Evolutionary conservation across 1,284 basidiomycete species (phyloP), one percentile per base, ranked within the genome.

Genomic region (Polyporus tsugae): DNA sequence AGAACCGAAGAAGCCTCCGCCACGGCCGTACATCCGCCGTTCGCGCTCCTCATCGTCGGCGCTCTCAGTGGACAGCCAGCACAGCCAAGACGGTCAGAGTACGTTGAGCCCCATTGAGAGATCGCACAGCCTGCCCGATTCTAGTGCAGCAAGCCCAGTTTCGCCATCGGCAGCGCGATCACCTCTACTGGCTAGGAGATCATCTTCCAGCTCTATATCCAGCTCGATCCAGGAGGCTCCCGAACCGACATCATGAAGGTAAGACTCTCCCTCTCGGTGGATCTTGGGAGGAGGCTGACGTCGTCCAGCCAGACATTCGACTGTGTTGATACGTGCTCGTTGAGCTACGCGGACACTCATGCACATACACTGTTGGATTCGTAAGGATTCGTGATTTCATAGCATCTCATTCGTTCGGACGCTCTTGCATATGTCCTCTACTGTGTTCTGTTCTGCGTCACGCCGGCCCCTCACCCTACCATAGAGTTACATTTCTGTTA

Each of bases 11-110:
- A 88, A 86, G 71, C 83, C 84, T 3, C 76, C 83, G 0, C 86
- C 88, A 0, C 81, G 84, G 25, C 86, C 87, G 4, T 91, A 91
- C 72, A 78, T 91, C 38, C 82, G 89, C 4, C 84, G 88, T 5
- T 79, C 82, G 25, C 82, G 85, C 35, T 84, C 85, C 1, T 83
- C 87, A 17, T 85, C 85, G 3, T 86, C 86, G 1, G 82, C 85
- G 15, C 78, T 72, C 17, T 68, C 72, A 9, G 55, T 72, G 10
- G 73, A 74, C 25, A 75, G 72, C 38, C 72, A 71, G 33, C 72
- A 70, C 22, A 74, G 70, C 22, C 70, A 71, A 22, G 73, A 70
- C 25, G 72, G 70, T 25, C 70, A 67, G 59, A 67, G 58, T 33
- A 49, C 63, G 10, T 57, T 60, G 4, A 66, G 67, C 5, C 72